Conservation (phyloP, 306 rosid genomes). For the Prunus kanzakura region DNA sequence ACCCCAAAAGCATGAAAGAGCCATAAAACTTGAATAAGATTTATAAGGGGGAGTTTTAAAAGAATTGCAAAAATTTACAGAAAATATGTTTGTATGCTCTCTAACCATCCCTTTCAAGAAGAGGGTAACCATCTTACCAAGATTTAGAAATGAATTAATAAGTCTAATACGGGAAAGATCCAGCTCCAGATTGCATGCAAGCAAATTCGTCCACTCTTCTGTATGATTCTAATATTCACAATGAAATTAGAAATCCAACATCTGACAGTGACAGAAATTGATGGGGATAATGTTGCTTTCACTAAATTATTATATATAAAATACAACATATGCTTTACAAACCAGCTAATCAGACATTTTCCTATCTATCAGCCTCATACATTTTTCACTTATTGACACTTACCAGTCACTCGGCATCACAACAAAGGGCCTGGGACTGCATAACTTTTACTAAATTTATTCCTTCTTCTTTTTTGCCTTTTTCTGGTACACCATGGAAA, state of each 20-base stretch:
- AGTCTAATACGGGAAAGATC: too few relatives aligned
- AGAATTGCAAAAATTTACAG: too few relatives aligned
- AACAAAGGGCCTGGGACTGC: conserved; percentile 95
- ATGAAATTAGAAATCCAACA: not conserved
- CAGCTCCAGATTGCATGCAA: too few relatives aligned
- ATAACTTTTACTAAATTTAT: conserved; percentile 35
- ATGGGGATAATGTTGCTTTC: not conserved
- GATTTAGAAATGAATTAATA: too few relatives aligned
- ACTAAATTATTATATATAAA: not conserved
- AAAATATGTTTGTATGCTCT: too few relatives aligned
- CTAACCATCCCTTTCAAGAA: too few relatives aligned
- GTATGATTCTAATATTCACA: not conserved
- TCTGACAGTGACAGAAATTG: not conserved
- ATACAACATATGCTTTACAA: conserved; percentile 56
- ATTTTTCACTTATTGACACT: conserved; percentile 54
- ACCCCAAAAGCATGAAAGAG: too few relatives aligned
- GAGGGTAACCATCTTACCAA: too few relatives aligned
- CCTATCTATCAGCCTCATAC: conserved; percentile 24
- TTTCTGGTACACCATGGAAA: conserved; percentile 23
- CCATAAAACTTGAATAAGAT: too few relatives aligned
- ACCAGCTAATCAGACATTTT: conserved; percentile 37
- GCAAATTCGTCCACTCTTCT: too few relatives aligned
- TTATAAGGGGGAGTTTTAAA: too few relatives aligned
- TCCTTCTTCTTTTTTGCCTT: not conserved
- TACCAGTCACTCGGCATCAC: conserved; percentile 85